Evolutionary conservation across 352 stramenopile species (phyloP), one percentile per base, ranked within the genome.

Genomic region (Phytopythium oedochilum): DNA sequence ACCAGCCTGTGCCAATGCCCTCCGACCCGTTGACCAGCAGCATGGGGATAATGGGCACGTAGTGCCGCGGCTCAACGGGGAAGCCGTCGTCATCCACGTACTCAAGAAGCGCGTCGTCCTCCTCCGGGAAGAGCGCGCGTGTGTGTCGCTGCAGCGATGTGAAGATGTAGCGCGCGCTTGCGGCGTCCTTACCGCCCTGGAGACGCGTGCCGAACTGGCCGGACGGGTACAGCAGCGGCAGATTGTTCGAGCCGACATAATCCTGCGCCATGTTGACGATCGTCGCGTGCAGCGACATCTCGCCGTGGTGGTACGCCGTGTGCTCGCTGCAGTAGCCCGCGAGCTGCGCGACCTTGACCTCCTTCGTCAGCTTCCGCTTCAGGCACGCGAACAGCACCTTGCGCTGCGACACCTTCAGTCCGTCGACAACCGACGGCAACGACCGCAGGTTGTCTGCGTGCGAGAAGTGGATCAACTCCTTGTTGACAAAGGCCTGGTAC

Each of bases 341-440:
- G 25, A 99, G 88, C 70, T 99, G 98, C 11, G 97, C 97, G 12
- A 99, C 98, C 70, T 99, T 99, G 49, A 99, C 97, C 63, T 99
- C 98, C 23, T 88, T 93, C 32, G 96, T 99, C 3, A 99, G 83
- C 63, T 99, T 99, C 47, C 97, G 90, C 71, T 99, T 99, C 69
- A 99, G 91, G 57, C 97, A 99, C 15, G 91, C 89, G 65, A 98
- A 99, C 11, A 99, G 70, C 11, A 99, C 89, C 63, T 99, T 99
- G 10, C 96, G 81, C 73, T 99, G 96, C 12, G 92, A 98, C n/a
- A 96, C 89, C 66, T 99, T 99, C 49, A 99, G 93, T 1, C 97
- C 97, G 60, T 99, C 97, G 35, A 99, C 74, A 1, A 99, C 79
- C 23, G 94, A 94, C 18, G 96, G 96, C 52, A 99, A 88, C 6